Percentiles rank a stretch among this genome's conserved stretches.
These are phyloP conservation scores for Annulohypoxylon bovei DNA, from an alignment of 495 filamentous ascomycete species.

Conservation along the genomic window DNA sequence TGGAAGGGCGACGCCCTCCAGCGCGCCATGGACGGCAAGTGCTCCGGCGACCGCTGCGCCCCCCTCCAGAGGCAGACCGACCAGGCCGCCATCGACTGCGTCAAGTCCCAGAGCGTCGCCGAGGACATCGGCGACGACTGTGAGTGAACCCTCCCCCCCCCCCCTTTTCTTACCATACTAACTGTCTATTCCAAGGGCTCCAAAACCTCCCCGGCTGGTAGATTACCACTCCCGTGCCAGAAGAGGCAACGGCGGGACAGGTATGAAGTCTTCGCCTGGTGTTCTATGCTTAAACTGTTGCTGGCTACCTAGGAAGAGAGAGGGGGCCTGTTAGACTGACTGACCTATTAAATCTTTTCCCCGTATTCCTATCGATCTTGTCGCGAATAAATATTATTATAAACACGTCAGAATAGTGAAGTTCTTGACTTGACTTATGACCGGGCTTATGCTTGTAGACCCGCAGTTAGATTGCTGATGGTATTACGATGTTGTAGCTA, in stretches of 20 bases:
- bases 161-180: background rate
- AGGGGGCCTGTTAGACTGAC: conserved; percentile 16
- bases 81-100: conserved; percentile 49
- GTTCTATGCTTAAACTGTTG: conserved; percentile 4
- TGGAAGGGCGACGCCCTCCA: conserved; percentile 62
- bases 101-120: conserved; percentile 48
- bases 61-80: conserved; percentile 50
- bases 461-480: too few relatives aligned
- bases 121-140: conserved; percentile 48
- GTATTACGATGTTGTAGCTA: too few relatives aligned
- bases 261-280: background rate
- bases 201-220: conserved; percentile 37
- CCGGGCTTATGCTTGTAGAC: too few relatives aligned
- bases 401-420: background rate
- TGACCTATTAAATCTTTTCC: conserved; percentile 15
- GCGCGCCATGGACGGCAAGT: conserved; percentile 59
- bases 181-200: conserved; percentile 38
- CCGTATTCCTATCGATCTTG: conserved; percentile 1
- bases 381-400: conserved; percentile 4
- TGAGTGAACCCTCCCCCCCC: conserved; percentile 16
- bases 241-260: background rate
- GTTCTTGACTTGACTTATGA: background rate
- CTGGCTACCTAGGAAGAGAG: background rate
- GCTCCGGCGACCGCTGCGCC: conserved; percentile 54
- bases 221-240: background rate